These are phyloP conservation scores for Podila minutissima DNA, from an alignment of 192 early-diverging fungal genomes.

Conservation along the genomic window DNA sequence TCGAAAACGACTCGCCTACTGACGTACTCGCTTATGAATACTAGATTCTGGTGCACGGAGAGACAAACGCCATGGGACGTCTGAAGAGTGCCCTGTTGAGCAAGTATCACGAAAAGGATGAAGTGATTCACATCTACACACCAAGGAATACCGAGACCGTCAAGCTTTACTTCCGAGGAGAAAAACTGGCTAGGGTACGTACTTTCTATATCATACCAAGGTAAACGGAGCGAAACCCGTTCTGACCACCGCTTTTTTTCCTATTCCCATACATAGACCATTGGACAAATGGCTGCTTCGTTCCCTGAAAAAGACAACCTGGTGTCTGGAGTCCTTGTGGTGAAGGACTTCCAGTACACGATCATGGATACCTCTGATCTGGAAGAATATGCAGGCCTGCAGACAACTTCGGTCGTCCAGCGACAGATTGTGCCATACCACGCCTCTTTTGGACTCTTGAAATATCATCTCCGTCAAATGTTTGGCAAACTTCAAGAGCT, in stretches of 20 bases:
- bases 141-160: conserved; percentile 92
- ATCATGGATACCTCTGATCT: conserved; percentile 86
- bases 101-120: conserved; percentile 82
- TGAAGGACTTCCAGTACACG: conserved; percentile 90
- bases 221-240: too few relatives aligned
- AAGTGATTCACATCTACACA: conserved; percentile 84
- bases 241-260: too few relatives aligned
- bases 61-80: conserved; percentile 92
- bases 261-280: conserved; percentile 58
- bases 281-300: conserved; percentile 84
- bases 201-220: neutral
- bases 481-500: conserved; percentile 78
- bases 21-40: neutral
- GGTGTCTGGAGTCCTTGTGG: conserved; percentile 84
- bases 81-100: conserved; percentile 87
- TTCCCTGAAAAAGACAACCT: conserved; percentile 75
- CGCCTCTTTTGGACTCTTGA: conserved; percentile 81
- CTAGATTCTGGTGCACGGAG: conserved; percentile 94
- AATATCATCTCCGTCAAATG: conserved; percentile 94
- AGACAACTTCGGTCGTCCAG: conserved; percentile 81
- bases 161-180: conserved; percentile 92
- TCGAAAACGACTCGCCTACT: neutral
- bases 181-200: conserved; percentile 90
- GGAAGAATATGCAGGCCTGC: conserved; percentile 83
- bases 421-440: conserved; percentile 78